Evolutionary conservation across 208 protist species (phyloP), one percentile per base, ranked within the genome.

Genomic region (Lotmaria passim): DNA sequence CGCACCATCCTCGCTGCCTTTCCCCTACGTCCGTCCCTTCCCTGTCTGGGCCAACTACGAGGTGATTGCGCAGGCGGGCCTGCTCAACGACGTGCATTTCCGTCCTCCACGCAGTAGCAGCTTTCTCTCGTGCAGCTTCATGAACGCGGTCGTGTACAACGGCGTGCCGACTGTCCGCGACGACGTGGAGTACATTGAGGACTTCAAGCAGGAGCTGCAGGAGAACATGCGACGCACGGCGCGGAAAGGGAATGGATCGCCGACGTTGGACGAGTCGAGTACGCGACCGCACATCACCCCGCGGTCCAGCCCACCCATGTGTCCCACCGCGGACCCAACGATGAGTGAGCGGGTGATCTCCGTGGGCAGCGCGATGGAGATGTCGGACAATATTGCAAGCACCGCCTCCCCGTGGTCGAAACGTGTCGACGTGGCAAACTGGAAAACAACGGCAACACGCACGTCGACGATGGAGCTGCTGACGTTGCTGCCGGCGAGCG

Each of bases 1-100:
- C 0, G 43, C 85, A 36, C 48, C 68, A 10, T 50, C 66, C 1
- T 43, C 44, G 23, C 57, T 93, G 21, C 85, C 91, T 0, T 44
- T 64, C 19, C 91, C 91, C 21, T 96, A 96, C 64, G 73, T 52
- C 64, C 83, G 91, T 7, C 38, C 58, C 7, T 85, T 82, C 38
- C 91, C 91, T 7, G 67, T 51, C 12, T 96, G 91, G 88, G 58
- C 47, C 21, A 88, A 87, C 80, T 96, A 93, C 60, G 91, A 96
- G 44, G 61, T 75, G 21, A 78, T 73, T 11, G 80, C 84, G 28
- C 62, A 77, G 57, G 71, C 71, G 19, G 71, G 71, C 4, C 50
- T 77, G 36, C 31, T 31, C 17, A 58, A 66, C 30, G 36, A 66
- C 57, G 43, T 48, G 7, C 55, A 51, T n/a, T 39, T 71, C 47